These are phyloP conservation scores for Calonectria fujianensis DNA, from an alignment of 2,329 filamentous ascomycete species.

Conservation along the genomic window DNA sequence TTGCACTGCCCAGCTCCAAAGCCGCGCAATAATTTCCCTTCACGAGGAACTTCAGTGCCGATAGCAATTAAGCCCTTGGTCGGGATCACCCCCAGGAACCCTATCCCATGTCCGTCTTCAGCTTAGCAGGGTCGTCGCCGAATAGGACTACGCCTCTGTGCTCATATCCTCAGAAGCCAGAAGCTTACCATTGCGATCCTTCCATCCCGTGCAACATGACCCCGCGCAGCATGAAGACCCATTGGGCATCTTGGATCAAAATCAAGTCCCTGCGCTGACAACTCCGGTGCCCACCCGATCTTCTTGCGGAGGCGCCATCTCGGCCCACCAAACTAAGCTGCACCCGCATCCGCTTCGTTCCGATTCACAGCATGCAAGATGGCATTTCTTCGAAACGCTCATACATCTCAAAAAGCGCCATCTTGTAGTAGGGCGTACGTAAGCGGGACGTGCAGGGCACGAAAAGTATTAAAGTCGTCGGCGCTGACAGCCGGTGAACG, in stretches of 20 bases:
- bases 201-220: slow-evolving; percentile 11
- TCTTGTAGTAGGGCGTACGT: slow-evolving; percentile 36
- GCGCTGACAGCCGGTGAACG: slow-evolving; percentile 1
- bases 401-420: neutral
- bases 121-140: neutral
- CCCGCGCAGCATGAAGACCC: slow-evolving; percentile 7
- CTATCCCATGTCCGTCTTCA: neutral
- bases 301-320: slow-evolving; percentile 13
- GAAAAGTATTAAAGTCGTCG: slow-evolving; percentile 2
- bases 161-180: neutral
- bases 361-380: slow-evolving; percentile 11
- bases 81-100: neutral
- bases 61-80: neutral
- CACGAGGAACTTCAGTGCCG: slow-evolving; percentile 17
- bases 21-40: slow-evolving; percentile 22
- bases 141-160: neutral
- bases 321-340: slow-evolving; percentile 20
- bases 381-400: slow-evolving; percentile 6
- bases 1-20: slow-evolving; percentile 33
- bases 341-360: slow-evolving; percentile 29
- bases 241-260: slow-evolving; percentile 8
- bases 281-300: slow-evolving; percentile 21
- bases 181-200: neutral
- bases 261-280: slow-evolving; percentile 20
- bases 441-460: slow-evolving; percentile 7